Percentiles rank a stretch among this genome's conserved stretches.
Conservation (phyloP, 208 protist genomes). For the Acanthamoeba culbertsoni region DNA sequence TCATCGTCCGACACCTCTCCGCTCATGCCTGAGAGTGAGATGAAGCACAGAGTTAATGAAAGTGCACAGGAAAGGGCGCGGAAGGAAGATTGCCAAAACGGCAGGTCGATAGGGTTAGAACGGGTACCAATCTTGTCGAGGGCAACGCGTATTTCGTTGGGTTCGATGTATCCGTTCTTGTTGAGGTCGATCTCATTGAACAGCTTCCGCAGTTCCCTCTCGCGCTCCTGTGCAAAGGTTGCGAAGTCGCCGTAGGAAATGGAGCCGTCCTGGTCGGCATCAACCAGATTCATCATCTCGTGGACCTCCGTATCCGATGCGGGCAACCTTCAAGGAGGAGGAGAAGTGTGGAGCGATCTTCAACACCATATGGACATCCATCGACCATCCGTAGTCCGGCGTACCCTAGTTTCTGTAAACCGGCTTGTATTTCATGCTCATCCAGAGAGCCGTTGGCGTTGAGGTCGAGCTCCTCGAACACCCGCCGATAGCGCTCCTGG, state of each 20-base stretch:
- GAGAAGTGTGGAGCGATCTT: no score
- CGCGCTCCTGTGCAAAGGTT: not conserved
- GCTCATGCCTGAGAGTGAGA: not conserved
- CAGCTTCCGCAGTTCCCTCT: not conserved
- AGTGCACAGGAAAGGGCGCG: no score
- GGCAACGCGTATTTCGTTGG: slow-evolving; percentile 28
- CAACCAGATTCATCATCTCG: slow-evolving; percentile 40
- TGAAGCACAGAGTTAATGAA: no score
- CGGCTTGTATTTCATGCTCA: slow-evolving; percentile 31
- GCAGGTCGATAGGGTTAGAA: not conserved
- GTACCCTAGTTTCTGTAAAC: slow-evolving; percentile 14
- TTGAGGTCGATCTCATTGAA: slow-evolving; percentile 57
- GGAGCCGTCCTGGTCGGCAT: not conserved
- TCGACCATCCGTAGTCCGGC: not conserved
- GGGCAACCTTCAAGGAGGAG: not conserved
- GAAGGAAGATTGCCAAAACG: not conserved
- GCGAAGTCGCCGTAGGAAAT: slow-evolving; percentile 53
- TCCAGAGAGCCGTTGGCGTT: slow-evolving; percentile 35
- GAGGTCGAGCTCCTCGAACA: slow-evolving; percentile 54
- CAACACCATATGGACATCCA: not conserved
- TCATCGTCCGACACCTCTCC: not conserved
- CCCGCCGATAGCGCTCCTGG: not conserved
- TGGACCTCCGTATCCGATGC: not conserved
- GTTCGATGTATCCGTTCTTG: not conserved
- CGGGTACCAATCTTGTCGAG: slow-evolving; percentile 12